These are phyloP conservation scores for Lasiosphaeria hispida DNA, from an alignment of 495 filamentous ascomycete species.

Conservation along the genomic window DNA sequence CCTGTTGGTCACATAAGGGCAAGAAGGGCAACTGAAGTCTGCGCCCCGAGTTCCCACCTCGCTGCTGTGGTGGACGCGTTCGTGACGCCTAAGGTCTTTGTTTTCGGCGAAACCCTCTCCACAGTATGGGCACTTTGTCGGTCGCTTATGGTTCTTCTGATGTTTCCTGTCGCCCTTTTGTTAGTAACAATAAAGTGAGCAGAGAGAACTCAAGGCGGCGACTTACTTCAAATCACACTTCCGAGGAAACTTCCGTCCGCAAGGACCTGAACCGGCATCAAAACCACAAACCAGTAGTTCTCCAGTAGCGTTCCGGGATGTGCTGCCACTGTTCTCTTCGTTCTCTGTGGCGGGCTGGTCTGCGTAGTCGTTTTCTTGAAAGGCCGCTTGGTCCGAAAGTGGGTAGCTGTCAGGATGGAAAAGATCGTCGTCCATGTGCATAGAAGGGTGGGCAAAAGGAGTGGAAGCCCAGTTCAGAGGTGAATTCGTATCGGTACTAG, in stretches of 20 bases:
- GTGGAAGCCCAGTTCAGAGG: too few species aligned
- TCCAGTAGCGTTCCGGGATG: neutral
- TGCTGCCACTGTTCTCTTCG: neutral
- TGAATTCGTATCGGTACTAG: too few species aligned
- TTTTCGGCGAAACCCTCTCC: neutral
- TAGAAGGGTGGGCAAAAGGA: too few species aligned
- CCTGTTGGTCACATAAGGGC: neutral
- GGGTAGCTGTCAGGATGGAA: too few species aligned
- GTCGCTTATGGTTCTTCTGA: neutral
- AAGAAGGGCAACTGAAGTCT: neutral
- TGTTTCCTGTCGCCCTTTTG: neutral
- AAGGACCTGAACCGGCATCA: neutral
- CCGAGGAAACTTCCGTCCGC: neutral
- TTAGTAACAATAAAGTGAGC: neutral
- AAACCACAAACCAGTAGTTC: neutral
- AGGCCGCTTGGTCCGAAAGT: too few species aligned
- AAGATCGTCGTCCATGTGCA: too few species aligned
- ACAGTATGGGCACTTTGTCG: neutral
- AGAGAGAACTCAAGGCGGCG: neutral
- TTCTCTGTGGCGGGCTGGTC: too few species aligned
- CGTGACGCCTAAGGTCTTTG: neutral
- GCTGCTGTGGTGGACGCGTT: neutral
- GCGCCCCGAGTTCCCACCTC: neutral
- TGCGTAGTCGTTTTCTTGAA: too few species aligned
- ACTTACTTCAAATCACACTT: conserved; percentile 1